Evolutionary conservation across 352 stramenopile genomes (phyloP).

Genomic region (Phytopythium montanum): DNA sequence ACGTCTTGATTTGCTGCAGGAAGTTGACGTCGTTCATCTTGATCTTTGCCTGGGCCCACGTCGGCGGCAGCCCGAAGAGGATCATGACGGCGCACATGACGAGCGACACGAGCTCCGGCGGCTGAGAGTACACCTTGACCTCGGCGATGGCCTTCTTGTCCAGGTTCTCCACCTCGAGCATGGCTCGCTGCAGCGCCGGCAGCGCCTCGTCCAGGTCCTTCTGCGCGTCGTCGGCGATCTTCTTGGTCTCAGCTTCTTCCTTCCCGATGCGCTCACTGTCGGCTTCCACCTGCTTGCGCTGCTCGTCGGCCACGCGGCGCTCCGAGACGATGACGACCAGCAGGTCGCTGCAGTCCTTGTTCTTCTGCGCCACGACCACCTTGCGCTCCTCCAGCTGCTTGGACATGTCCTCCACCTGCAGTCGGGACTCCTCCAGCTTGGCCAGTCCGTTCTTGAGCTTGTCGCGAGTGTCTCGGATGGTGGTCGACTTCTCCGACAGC

Average conservation of each 20-base stretch:
- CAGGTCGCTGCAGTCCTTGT: slow-evolving; percentile 95
- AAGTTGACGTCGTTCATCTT: slow-evolving; percentile 94
- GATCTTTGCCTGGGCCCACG: slow-evolving; percentile 92
- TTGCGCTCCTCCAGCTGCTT: slow-evolving; percentile 88
- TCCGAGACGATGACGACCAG: slow-evolving; percentile 94
- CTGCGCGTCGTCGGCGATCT: slow-evolving; percentile 93
- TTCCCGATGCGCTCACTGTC: slow-evolving; percentile 90
- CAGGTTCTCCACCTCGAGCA: slow-evolving; percentile 93
- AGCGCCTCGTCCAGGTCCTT: slow-evolving; percentile 94
- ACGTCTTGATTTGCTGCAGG: slow-evolving; percentile 92
- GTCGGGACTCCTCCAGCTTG: slow-evolving; percentile 77
- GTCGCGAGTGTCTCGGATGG: slow-evolving; percentile 71
- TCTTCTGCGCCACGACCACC: slow-evolving; percentile 86
- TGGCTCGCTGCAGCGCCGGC: slow-evolving; percentile 90
- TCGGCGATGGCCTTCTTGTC: slow-evolving; percentile 95
- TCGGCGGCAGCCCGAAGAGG: slow-evolving; percentile 91
- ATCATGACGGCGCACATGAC: slow-evolving; percentile 96
- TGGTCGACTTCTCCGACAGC: slow-evolving; percentile 65
- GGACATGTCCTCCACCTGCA: slow-evolving; percentile 86
- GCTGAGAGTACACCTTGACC: slow-evolving; percentile 94
- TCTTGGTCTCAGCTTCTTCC: slow-evolving; percentile 91
- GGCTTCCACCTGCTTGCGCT: slow-evolving; percentile 92
- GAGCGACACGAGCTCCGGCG: slow-evolving; percentile 89
- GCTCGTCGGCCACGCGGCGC: slow-evolving; percentile 91
- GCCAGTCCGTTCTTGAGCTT: slow-evolving; percentile 82